These are phyloP conservation scores for Acrocalymma vagum DNA, from an alignment of 2,329 filamentous ascomycete species.

Conservation along the genomic window DNA sequence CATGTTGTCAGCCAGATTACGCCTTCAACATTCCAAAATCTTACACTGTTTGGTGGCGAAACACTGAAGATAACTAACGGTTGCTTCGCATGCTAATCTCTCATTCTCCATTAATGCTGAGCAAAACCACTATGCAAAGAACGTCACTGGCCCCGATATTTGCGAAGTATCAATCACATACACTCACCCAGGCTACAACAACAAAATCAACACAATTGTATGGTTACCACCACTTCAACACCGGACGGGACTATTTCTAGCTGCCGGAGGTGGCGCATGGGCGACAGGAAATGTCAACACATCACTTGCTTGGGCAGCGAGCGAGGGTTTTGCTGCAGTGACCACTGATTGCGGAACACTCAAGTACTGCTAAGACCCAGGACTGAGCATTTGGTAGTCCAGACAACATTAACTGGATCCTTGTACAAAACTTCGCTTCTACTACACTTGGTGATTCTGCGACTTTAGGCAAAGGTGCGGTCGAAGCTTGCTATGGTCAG, in stretches of 20 bases:
- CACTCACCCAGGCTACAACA: constrained; percentile 13
- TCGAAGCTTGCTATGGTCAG: constrained; percentile 30
- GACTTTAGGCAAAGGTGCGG: constrained; percentile 30
- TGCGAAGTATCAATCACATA: constrained; percentile 46
- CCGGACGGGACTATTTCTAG: constrained; percentile 21
- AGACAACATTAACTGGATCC: constrained; percentile 14
- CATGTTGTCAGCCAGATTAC: too few species aligned
- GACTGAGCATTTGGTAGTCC: constrained; percentile 1
- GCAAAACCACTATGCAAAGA: not conserved
- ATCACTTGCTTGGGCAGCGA: too few species aligned
- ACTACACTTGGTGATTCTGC: constrained; percentile 35
- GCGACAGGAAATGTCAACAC: constrained; percentile 15
- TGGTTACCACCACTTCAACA: constrained; percentile 15
- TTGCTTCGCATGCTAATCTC: too few species aligned
- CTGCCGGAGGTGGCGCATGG: constrained; percentile 19
- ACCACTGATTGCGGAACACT: constrained; percentile 17
- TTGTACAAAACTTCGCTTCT: constrained; percentile 37
- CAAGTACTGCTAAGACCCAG: constrained; percentile 1
- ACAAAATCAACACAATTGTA: constrained; percentile 12
- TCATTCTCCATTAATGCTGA: too few species aligned
- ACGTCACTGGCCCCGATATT: constrained; percentile 15
- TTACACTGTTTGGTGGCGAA: too few species aligned
- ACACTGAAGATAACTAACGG: too few species aligned
- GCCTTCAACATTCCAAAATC: too few species aligned
- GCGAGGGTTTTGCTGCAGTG: constrained; percentile 20